Evolutionary conservation across 2,329 filamentous ascomycete genomes (phyloP).

Genomic region (Phaeomoniella chlamydospora): DNA sequence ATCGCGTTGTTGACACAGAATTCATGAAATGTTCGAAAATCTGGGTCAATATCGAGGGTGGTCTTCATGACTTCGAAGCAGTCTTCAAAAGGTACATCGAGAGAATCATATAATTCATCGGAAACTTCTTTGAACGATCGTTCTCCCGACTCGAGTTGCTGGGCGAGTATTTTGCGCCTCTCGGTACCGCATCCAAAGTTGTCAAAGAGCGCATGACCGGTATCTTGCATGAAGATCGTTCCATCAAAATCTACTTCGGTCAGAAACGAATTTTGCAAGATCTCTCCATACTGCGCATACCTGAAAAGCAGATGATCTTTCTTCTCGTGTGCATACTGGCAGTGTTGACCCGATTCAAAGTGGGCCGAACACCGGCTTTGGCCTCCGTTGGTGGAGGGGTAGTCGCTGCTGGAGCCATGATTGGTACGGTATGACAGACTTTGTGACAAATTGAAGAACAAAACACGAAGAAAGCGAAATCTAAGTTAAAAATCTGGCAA

Average conservation of each 20-base stretch:
- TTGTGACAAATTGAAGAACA: too few species aligned
- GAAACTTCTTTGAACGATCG: slow-evolving; percentile 56
- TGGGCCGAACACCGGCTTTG: slow-evolving; percentile 3
- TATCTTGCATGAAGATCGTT: slow-evolving; percentile 59
- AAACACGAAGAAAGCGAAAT: too few species aligned
- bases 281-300: slow-evolving; percentile 13
- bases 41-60: slow-evolving; percentile 47
- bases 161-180: slow-evolving; percentile 41
- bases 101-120: slow-evolving; percentile 56
- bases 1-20: slow-evolving; percentile 50
- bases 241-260: slow-evolving; percentile 47
- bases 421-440: too few species aligned
- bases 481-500: too few species aligned
- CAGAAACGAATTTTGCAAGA: neutral
- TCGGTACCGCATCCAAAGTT: slow-evolving; percentile 46
- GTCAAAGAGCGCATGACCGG: slow-evolving; percentile 55
- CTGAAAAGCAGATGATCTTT: slow-evolving; percentile 31
- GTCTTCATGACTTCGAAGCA: slow-evolving; percentile 52
- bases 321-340: slow-evolving; percentile 17
- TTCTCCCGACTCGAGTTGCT: slow-evolving; percentile 50
- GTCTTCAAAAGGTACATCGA: slow-evolving; percentile 52
- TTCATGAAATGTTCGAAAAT: slow-evolving; percentile 49
- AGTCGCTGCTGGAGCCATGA: slow-evolving; percentile 11
- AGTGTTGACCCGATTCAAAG: slow-evolving; percentile 8
- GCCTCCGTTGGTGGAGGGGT: slow-evolving; percentile 8